Base-by-base conservation (phyloP, 2,329 filamentous ascomycete genomes). In the Penicillium nordicum region DNA sequence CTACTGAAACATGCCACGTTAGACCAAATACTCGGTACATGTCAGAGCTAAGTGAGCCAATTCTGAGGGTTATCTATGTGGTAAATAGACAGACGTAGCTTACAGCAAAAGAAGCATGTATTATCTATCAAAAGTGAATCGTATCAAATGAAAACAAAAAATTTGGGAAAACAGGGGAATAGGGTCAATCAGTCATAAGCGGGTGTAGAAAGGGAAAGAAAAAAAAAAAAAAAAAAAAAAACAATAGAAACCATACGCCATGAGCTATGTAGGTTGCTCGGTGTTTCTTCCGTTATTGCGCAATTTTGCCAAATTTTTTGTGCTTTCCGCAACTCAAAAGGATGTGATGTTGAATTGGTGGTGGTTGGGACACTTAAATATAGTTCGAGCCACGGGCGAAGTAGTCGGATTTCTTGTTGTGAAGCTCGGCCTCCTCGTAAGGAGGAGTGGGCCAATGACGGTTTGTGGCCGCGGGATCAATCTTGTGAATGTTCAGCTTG, bases 391-490 rank as follows among this genome's bases (percentile, higher is more conserved):
- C 84, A 32, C 86, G 85, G 51, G 88, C 87, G 79, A 89, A 88
- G 63, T 92, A 92, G 75, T 88, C 92, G 6, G 91, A 85, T 30
- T 90, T 89, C 41, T 89, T 88, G 9, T 88, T 86, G 18, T 88
- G 91, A 93, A 92, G 97, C 72, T 96, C 92, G 61, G 87, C 87
- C 67, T 96, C 92, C 69, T 96, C 92, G 65, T 97, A 96, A 4
- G 94, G 93, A 23, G 94, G 94, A 16, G 94, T 97, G 3, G 92
- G 93, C 88, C 92, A 97, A 76, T 96, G 94, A 38, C 86, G 81
- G 53, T 80, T 75, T 23, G 79, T 76, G 53, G 77, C 69, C 53
- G 80, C 76, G 62, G 82, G 73, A 58, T 80, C 76, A 12, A 75
- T 77, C 67, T 79, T 78, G 44, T 83, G 81, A 80, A 53, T 90